These are phyloP conservation scores for Fusarium musae DNA, from an alignment of 2,329 filamentous ascomycete species.

Conservation along the genomic window DNA sequence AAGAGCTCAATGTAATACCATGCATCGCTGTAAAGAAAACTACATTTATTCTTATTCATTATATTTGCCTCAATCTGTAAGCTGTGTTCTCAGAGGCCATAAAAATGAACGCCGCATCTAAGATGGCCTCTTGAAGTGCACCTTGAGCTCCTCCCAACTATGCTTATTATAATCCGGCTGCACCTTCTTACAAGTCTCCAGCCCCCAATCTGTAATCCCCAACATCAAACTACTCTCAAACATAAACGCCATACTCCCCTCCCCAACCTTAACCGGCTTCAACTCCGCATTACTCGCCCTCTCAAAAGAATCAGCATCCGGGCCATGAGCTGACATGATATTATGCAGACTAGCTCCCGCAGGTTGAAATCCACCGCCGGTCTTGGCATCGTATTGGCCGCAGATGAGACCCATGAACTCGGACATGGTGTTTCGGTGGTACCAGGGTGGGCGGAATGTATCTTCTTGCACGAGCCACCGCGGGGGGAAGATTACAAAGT, in stretches of 20 bases:
- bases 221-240: constrained; percentile 77
- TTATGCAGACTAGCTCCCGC: constrained; percentile 73
- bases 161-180: constrained; percentile 78
- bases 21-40: too few relatives aligned
- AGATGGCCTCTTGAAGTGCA: constrained; percentile 36
- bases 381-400: constrained; percentile 71
- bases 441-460: constrained; percentile 79
- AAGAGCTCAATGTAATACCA: too few relatives aligned
- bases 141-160: constrained; percentile 67
- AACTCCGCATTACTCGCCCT: constrained; percentile 66
- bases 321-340: constrained; percentile 75
- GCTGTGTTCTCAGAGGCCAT: too few relatives aligned
- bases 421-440: constrained; percentile 75
- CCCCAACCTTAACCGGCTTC: constrained; percentile 67
- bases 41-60: too few relatives aligned
- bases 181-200: constrained; percentile 67
- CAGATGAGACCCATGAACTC: constrained; percentile 73
- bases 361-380: constrained; percentile 65
- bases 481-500: constrained; percentile 80
- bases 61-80: too few relatives aligned
- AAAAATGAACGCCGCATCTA: background rate
- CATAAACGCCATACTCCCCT: constrained; percentile 74
- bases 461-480: constrained; percentile 76
- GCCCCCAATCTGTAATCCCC: constrained; percentile 77
- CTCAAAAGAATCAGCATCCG: constrained; percentile 66